Evolutionary conservation across 2,329 filamentous ascomycete genomes (phyloP).

Genomic region (Epichloe sp.): DNA sequence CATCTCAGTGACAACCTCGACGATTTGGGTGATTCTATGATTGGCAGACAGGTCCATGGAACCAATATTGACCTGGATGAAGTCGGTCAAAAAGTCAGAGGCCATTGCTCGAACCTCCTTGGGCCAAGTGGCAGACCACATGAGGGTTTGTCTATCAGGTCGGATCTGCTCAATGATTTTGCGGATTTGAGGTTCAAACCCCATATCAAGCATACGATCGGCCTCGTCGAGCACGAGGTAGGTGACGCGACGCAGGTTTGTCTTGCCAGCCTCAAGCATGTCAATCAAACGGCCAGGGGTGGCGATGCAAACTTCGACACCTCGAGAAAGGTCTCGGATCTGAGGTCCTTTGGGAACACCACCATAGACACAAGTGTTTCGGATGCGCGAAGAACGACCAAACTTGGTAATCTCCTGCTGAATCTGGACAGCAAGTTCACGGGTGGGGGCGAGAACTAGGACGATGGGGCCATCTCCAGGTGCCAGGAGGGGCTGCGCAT

Average conservation of each 20-base stretch:
- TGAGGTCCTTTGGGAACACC: constrained; percentile 97
- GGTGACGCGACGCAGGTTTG: constrained; percentile 92
- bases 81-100: constrained; percentile 81
- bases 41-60: constrained; percentile 94
- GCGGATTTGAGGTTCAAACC: constrained; percentile 98
- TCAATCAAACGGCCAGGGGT: constrained; percentile 96
- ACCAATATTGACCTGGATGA: constrained; percentile 97
- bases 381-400: constrained; percentile 91
- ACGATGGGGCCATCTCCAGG: constrained; percentile 95
- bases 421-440: constrained; percentile 97
- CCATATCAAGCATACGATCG: constrained; percentile 99
- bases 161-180: constrained; percentile 98
- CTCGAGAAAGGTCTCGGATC: constrained; percentile 85
- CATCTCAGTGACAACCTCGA: constrained; percentile 89
- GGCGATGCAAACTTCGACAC: constrained; percentile 97
- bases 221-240: constrained; percentile 98
- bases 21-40: constrained; percentile 94
- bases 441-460: constrained; percentile 86
- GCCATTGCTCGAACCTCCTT: constrained; percentile 94
- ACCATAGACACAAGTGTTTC: constrained; percentile 98
- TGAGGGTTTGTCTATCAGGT: constrained; percentile 95
- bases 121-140: constrained; percentile 99
- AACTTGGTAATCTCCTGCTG: constrained; percentile 98
- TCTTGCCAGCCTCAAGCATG: constrained; percentile 96
- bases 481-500: constrained; percentile 90